Conservation (phyloP, 148 eudicot genomes). For the Rhododendron williamsianum region DNA sequence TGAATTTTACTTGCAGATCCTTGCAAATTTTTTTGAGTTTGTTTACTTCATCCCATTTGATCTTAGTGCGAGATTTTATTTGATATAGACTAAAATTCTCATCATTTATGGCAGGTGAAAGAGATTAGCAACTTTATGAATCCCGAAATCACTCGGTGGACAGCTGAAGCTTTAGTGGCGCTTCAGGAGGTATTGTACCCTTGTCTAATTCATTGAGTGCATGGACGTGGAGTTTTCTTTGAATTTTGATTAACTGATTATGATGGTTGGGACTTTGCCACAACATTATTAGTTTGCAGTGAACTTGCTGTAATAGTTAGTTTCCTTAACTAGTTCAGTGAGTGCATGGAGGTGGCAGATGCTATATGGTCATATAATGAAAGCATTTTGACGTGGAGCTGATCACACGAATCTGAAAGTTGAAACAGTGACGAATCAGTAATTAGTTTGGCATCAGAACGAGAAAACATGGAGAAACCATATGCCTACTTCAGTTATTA, state of each 20-base stretch:
- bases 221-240: not conserved
- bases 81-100: not conserved
- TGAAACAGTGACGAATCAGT: not conserved
- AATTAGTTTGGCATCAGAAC: not conserved
- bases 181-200: constrained; percentile 57
- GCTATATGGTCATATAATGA: not conserved
- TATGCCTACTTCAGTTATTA: not conserved
- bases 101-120: constrained; percentile 40
- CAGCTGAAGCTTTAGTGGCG: constrained; percentile 71
- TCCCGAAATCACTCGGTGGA: constrained; percentile 49
- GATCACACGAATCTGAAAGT: not conserved
- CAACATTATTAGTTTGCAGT: not conserved
- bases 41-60: not conserved
- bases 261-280: not conserved
- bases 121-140: constrained; percentile 40
- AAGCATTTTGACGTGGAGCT: not conserved
- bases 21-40: not conserved
- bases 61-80: not conserved
- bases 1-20: not conserved
- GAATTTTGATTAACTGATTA: not conserved
- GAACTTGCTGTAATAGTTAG: not conserved
- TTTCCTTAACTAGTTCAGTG: not conserved
- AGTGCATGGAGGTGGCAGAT: not conserved
- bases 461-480: not conserved
- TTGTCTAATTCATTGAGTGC: not conserved